Evolutionary conservation across 305 asterid genomes (phyloP), one percentile per base, ranked within the genome.

Genomic region (Fraxinus velutina): DNA sequence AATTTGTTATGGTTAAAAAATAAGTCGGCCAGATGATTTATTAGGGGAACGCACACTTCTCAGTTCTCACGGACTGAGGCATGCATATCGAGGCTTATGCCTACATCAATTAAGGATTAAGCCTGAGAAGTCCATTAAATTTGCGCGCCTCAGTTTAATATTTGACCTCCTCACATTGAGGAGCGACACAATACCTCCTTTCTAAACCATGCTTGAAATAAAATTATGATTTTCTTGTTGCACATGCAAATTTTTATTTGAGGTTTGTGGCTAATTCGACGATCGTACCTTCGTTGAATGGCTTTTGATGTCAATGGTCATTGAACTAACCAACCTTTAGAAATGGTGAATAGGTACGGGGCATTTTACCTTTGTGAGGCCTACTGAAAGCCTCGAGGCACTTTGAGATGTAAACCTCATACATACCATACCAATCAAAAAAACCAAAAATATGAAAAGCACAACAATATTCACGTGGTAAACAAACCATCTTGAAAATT

Each of bases 211-310:
- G 70, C 13, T 66, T 27, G 12, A 66, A 24, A 32, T 36, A 47
- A 60, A 5, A 47, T 47, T 3, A 24, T 39, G 42, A 64, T 50
- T 70, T 50, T 74, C 55, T 76, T 60, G 44, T 27, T 13, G 17
- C 50, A 50, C 17, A 22, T 47, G 82, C n/a, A 44, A 64, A 27
- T 32, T 37, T 19, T 70, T 52, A 24, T 79, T 70, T 32, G 78
- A 62, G 75, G 70, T 70, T 77, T 90, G 92, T 87, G 91, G 87
- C 85, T 83, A 90, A 88, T 91, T 91, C 85, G 88, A 89, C 89
- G 82, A 79, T 89, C 84, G 81, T 78, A 81, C 91, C 85, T 85
- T 85, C 81, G 89, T 86, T 74, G 75, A 70, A 80, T 77, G 75
- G 85, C 89, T 86, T 86, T 81, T 30, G 37, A 57, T 83, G 85